These are phyloP conservation scores for Wallacemonas sp. DNA, from an alignment of 208 protist species.

Conservation along the genomic window DNA sequence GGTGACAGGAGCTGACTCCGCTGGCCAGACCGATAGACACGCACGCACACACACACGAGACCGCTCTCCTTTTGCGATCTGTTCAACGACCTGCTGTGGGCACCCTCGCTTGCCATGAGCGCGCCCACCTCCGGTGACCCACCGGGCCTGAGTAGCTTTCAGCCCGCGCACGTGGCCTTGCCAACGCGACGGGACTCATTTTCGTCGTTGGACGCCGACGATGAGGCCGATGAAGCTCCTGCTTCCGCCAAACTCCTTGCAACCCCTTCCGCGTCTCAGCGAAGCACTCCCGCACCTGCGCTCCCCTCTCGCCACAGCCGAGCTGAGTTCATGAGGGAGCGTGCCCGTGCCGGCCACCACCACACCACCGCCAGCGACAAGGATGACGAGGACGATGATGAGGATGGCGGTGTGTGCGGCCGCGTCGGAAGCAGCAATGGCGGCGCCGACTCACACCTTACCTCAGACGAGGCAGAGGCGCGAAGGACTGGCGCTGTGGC, in stretches of 20 bases:
- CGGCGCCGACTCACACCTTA: neutral
- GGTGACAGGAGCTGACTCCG: too few species aligned
- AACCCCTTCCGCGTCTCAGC: neutral
- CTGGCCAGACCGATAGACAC: too few species aligned
- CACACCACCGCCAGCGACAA: neutral
- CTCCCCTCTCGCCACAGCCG: slow-evolving; percentile 12
- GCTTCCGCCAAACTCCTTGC: neutral
- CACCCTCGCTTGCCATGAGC: too few species aligned
- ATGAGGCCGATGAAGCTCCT: neutral
- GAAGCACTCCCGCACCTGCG: neutral
- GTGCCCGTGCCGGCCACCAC: neutral
- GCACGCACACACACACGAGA: too few species aligned
- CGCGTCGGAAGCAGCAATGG: neutral
- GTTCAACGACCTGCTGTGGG: too few species aligned
- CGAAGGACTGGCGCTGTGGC: too few species aligned
- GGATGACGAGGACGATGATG: neutral
- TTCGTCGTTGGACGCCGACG: slow-evolving; percentile 11
- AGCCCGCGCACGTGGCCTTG: neutral
- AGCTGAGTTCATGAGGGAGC: neutral
- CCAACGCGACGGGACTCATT: neutral
- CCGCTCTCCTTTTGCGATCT: too few species aligned
- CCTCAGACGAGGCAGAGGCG: neutral
- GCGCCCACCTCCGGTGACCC: too few species aligned
- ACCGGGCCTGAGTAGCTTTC: neutral
- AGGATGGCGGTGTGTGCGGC: slow-evolving; percentile 6